A percentile compares a stretch with the other conserved stretches of the same genome.
phyloP scores from a whole-genome alignment of 1,139 yeast species.

The Geotrichum citri-aurantii region DNA sequence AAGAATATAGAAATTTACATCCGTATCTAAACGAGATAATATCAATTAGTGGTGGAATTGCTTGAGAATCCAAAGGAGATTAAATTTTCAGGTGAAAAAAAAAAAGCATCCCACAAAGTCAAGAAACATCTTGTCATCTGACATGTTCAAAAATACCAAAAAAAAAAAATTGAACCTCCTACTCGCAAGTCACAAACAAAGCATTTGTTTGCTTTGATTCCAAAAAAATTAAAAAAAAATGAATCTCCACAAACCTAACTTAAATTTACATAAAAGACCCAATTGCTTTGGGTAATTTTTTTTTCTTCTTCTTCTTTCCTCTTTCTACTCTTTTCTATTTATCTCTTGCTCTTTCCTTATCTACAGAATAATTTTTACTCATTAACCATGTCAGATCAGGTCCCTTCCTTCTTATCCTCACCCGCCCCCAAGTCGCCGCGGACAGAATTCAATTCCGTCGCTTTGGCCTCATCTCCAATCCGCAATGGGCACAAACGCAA shows the following conservation, averaged over 20 bases:
- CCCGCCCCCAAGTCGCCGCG: constrained; percentile 8
- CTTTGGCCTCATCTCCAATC: constrained; percentile 2
- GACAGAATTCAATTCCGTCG: constrained; percentile 6
- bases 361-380: neutral
- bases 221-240: too few relatives aligned
- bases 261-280: neutral
- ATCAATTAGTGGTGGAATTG: neutral
- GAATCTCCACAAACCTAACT: neutral
- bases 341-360: too few relatives aligned
- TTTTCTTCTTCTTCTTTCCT: neutral
- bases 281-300: neutral
- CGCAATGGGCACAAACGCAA: constrained; percentile 3
- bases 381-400: neutral
- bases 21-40: too few relatives aligned
- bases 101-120: neutral
- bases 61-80: too few relatives aligned
- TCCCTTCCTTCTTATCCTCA: neutral
- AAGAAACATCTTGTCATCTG: neutral
- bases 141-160: neutral
- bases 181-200: neutral
- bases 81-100: too few relatives aligned
- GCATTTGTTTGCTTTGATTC: neutral
- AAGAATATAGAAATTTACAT: too few relatives aligned
- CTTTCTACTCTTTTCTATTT: neutral
- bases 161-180: neutral